These are phyloP conservation scores for Gossypium turneri DNA, from an alignment of 345 rosid species.

Conservation along the genomic window DNA sequence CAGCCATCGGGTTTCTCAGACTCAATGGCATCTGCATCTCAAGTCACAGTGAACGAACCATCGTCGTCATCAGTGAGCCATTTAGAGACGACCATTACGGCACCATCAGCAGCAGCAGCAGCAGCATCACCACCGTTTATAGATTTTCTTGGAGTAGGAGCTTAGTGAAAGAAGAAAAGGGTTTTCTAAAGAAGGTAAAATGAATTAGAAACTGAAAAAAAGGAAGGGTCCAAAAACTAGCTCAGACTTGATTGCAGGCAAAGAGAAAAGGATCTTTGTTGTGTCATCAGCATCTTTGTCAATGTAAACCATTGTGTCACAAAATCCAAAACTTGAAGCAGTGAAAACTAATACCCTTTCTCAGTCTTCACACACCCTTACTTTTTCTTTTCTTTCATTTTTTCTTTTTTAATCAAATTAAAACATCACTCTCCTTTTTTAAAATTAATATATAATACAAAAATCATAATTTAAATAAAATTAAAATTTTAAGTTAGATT, in stretches of 20 bases:
- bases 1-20: conserved; percentile 30
- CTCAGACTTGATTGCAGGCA: conserved; percentile 13
- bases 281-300: conserved; percentile 12
- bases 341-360: neutral
- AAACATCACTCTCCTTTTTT: neutral
- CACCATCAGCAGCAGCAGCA: neutral
- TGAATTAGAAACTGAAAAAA: conserved; percentile 9
- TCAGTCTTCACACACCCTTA: conserved; percentile 1
- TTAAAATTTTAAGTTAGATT: too few species aligned
- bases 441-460: too few species aligned
- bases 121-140: conserved; percentile 47
- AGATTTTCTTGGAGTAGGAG: conserved; percentile 64
- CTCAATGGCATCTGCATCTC: conserved; percentile 39
- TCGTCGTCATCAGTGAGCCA: conserved; percentile 33
- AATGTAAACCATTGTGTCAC: conserved; percentile 13
- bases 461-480: too few species aligned
- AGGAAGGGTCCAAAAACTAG: neutral
- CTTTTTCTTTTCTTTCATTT: neutral
- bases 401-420: neutral
- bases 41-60: conserved; percentile 40
- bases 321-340: conserved; percentile 16
- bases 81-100: conserved; percentile 15
- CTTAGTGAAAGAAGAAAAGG: conserved; percentile 10
- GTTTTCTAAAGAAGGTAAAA: conserved; percentile 14
- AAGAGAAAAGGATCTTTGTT: conserved; percentile 2